phyloP scores from a whole-genome alignment of 2,329 filamentous ascomycete species.

The Ophiocordyceps camponoti-leonardi region DNA sequence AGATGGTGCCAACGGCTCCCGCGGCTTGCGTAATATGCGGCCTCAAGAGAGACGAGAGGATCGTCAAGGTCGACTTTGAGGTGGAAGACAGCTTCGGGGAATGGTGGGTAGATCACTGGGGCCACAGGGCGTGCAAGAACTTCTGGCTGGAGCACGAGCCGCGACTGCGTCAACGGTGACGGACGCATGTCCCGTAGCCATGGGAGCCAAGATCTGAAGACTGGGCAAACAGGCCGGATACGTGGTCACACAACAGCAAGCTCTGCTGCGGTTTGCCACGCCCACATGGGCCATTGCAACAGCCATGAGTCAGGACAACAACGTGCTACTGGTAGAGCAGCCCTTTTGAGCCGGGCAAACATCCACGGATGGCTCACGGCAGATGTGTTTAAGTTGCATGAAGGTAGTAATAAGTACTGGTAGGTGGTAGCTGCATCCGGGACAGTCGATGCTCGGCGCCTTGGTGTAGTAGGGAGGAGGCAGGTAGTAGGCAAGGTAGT shows the following conservation, averaged over 20 bases:
- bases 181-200: neutral
- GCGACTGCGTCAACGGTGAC: conserved; percentile 42
- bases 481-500: no score
- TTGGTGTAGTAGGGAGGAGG: no score
- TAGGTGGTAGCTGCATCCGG: no score
- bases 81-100: conserved; percentile 88
- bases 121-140: conserved; percentile 58
- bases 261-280: no score
- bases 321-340: no score
- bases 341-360: no score
- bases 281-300: no score
- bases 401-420: no score
- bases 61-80: conserved; percentile 55
- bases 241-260: neutral
- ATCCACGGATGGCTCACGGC: no score
- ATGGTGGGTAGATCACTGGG: conserved; percentile 91
- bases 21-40: conserved; percentile 76
- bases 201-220: neutral
- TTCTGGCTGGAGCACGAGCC: conserved; percentile 73
- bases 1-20: conserved; percentile 56
- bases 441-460: neutral
- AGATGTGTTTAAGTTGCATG: no score
- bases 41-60: conserved; percentile 69
- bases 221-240: neutral
- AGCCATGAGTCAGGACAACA: no score